Evolutionary conservation across 345 rosid genomes (phyloP), one percentile per base, ranked within the genome.

Genomic region (Zanthoxylum bungeanum): DNA sequence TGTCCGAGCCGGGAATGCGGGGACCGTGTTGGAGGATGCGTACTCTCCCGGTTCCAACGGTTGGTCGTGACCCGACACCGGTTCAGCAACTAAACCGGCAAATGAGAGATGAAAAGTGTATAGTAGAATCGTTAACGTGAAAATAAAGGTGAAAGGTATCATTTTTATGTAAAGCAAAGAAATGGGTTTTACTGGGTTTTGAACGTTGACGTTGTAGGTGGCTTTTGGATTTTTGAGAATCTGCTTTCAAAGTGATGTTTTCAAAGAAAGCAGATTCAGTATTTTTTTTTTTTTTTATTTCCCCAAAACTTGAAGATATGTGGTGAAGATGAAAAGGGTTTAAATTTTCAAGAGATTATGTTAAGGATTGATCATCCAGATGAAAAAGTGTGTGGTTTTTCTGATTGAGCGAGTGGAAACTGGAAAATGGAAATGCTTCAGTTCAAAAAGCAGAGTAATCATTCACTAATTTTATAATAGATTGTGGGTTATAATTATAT

Each of bases 1-100:
- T 0, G 91, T 84, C 69, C 89, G 93, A 34, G 72, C 85, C 0
- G 98, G 98, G 69, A 87, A 86, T 31, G 98, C 97, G 1, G 97
- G 98, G 64, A 91, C 98, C 12, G 93, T 91, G 76, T 89, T 87
- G 25, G 89, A 75, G 19, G 70, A 60, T 36, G 78, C 67, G 69
- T 80, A 76, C 28, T 76, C 79, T 44, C 79, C 80, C 0, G 82
- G 82, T 36, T 74, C 68, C 12, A 79, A 49, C 2, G 87, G 87
- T 66, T 80, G 92, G 79, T 74, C 76, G 55, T 68, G 68, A 33
- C 78, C 75, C 34, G 87, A 47, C 5, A 85, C 89, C 40, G 91
- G 88, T 68, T 93, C 80, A 30, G 90, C 80, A 9, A 90, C 81
- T 9, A 94, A 79, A 36, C 87, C 85, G 50, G 84, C 83, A 4